These are phyloP conservation scores for Colletotrichum graminicola DNA, from an alignment of 2,329 filamentous ascomycete genomes.

Conservation along the genomic window DNA sequence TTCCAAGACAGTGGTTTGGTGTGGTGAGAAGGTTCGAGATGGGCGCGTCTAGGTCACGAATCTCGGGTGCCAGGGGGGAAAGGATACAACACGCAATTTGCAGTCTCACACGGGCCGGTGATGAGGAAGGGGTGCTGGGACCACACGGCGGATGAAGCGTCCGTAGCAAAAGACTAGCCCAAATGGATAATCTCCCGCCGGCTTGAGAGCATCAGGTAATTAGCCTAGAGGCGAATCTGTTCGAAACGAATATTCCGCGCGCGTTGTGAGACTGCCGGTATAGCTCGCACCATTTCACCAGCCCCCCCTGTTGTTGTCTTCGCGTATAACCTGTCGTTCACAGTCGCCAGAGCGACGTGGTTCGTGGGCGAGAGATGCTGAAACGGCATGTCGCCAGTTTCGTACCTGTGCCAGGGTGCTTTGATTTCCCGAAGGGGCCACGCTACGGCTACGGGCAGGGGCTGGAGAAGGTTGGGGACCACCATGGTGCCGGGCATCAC, in stretches of 20 bases:
- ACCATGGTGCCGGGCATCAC: constrained; percentile 27
- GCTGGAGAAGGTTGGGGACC: background rate
- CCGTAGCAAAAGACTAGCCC: constrained; percentile 1
- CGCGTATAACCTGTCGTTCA: background rate
- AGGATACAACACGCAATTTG: background rate
- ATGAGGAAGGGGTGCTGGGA: constrained; percentile 1
- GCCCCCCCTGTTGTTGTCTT: background rate
- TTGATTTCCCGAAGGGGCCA: background rate
- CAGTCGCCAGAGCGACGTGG: constrained; percentile 31
- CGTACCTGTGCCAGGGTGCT: constrained; percentile 25
- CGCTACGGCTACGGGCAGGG: background rate
- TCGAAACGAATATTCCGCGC: background rate
- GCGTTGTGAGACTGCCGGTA: background rate
- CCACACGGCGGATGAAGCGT: constrained; percentile 3
- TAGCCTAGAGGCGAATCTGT: background rate
- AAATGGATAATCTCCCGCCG: background rate
- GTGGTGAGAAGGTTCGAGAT: constrained; percentile 21
- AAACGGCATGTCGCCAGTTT: constrained; percentile 41
- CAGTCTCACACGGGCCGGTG: background rate
- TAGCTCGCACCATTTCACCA: constrained; percentile 1
- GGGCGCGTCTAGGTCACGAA: background rate
- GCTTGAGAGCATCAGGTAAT: background rate
- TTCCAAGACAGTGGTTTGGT: constrained; percentile 27
- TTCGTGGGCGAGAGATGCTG: constrained; percentile 28
- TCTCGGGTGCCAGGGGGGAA: background rate